Evolutionary conservation across 768 basidiomycete species (phyloP).

Genomic region (Mrakia frigida): DNA sequence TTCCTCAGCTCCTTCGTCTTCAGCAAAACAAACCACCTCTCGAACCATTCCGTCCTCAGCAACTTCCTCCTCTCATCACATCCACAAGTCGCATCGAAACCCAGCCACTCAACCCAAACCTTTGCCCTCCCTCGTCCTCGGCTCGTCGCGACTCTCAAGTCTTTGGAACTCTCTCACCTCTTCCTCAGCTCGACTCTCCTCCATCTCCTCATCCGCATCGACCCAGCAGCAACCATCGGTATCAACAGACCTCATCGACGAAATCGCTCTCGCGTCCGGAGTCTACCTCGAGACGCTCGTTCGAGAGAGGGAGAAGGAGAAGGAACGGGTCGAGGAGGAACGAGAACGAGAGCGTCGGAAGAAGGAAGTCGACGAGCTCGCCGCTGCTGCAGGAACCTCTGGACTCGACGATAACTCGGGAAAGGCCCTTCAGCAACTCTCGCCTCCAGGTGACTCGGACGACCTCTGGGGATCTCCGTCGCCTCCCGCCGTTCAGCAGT

Average conservation of each 20-base stretch:
- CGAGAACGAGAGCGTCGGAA: constrained; percentile 47
- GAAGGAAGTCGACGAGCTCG: constrained; percentile 23
- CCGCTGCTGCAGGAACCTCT: background rate
- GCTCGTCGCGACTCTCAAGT: constrained; percentile 3
- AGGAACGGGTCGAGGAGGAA: constrained; percentile 67
- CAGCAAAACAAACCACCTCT: background rate
- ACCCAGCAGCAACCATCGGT: constrained; percentile 42
- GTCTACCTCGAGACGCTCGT: constrained; percentile 69
- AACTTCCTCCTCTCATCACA: background rate
- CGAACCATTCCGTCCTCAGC: background rate
- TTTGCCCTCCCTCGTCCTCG: background rate
- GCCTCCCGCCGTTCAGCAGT: constrained; percentile 32
- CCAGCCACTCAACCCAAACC: background rate
- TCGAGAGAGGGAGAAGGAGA: constrained; percentile 50
- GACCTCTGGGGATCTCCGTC: constrained; percentile 36
- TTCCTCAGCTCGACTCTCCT: constrained; percentile 2
- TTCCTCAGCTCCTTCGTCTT: constrained; percentile 46
- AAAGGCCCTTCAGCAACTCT: background rate
- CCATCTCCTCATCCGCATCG: constrained; percentile 36
- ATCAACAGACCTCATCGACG: constrained; percentile 51
- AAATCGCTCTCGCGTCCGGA: constrained; percentile 59
- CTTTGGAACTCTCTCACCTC: constrained; percentile 20
- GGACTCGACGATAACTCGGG: background rate
- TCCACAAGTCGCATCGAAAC: background rate
- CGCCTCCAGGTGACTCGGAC: constrained; percentile 15